A percentile compares a stretch with the other conserved stretches of the same genome.
These are phyloP conservation scores for Entoloma clypeatum DNA, from an alignment of 1,284 basidiomycete genomes.

Conservation along the genomic window DNA sequence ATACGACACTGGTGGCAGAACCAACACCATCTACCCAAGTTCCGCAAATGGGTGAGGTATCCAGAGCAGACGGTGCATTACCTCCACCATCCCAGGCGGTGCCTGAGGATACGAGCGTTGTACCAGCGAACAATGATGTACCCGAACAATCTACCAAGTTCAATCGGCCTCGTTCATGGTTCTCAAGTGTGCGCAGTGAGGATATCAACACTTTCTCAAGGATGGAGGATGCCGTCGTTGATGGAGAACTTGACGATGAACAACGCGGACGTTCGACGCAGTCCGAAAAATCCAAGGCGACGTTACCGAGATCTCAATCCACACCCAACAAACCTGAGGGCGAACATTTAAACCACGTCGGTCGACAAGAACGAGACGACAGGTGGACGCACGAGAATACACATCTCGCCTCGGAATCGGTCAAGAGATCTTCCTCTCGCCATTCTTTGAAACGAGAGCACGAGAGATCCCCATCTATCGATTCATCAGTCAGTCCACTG, in stretches of 20 bases:
- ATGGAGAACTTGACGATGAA: conserved; percentile 18
- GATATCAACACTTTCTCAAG: conserved; percentile 17
- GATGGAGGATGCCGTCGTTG: conserved; percentile 16
- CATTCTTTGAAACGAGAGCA: conserved; percentile 26
- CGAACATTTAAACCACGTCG: conserved; percentile 16
- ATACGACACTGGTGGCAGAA: conserved; percentile 8
- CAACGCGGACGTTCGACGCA: conserved; percentile 31
- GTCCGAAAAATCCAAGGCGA: conserved; percentile 23
- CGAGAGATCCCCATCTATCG: conserved; percentile 19
- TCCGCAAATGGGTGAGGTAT: conserved; percentile 21
- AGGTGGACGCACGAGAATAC: conserved; percentile 18
- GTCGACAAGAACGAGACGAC: conserved; percentile 20
- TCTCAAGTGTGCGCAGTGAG: conserved; percentile 35
- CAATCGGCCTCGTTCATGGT: conserved; percentile 36
- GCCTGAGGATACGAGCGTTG: conserved; percentile 4
- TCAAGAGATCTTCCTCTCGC: conserved; percentile 31
- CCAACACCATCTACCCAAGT: conserved; percentile 6
- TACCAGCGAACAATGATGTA: conserved; percentile 9
- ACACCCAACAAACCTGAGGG: conserved; percentile 28
- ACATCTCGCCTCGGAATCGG: conserved; percentile 14
- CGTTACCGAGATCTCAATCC: conserved; percentile 31
- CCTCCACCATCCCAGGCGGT: background rate
- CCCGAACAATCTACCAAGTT: conserved; percentile 2
- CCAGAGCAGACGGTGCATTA: conserved; percentile 10
- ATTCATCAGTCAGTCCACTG: conserved; percentile 18